These are phyloP conservation scores for Acanthamoeba quina DNA, from an alignment of 208 protist species.

Conservation along the genomic window DNA sequence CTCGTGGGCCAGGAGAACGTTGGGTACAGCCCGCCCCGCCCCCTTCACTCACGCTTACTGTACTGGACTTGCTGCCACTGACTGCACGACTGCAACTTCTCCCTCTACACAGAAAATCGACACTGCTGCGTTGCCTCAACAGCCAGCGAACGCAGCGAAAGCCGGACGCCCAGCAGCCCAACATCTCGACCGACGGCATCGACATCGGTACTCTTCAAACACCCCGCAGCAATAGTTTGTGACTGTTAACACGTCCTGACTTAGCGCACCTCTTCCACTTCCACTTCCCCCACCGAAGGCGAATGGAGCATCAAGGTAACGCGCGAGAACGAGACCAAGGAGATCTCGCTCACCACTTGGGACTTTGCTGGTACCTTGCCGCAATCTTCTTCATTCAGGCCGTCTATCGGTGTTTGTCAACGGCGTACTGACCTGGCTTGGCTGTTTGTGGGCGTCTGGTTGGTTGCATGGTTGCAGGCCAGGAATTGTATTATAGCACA, in stretches of 20 bases:
- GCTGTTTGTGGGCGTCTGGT: neutral
- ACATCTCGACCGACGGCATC: slow-evolving; percentile 69
- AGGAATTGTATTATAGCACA: slow-evolving; percentile 71
- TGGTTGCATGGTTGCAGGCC: neutral
- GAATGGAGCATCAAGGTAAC: slow-evolving; percentile 40
- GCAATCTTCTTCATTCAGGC: neutral
- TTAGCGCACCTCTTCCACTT: too few relatives aligned
- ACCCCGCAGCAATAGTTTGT: too few relatives aligned
- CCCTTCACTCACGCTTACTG: neutral
- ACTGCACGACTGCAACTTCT: neutral
- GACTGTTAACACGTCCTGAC: too few relatives aligned
- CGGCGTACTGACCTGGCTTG: neutral
- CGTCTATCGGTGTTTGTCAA: too few relatives aligned
- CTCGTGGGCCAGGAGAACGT: slow-evolving; percentile 74
- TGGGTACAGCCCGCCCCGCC: neutral
- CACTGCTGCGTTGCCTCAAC: slow-evolving; percentile 6
- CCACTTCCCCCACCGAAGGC: neutral
- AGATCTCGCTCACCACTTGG: slow-evolving; percentile 29
- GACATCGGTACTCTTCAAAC: slow-evolving; percentile 10
- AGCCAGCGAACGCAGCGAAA: neutral
- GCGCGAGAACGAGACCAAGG: slow-evolving; percentile 46
- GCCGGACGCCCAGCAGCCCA: neutral
- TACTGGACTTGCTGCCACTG: neutral
- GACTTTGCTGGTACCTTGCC: slow-evolving; percentile 60
- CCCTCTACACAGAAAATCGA: neutral